Base-by-base conservation (phyloP, 2,329 filamentous ascomycete species). In the Arthrobotrys sphaeroides region DNA sequence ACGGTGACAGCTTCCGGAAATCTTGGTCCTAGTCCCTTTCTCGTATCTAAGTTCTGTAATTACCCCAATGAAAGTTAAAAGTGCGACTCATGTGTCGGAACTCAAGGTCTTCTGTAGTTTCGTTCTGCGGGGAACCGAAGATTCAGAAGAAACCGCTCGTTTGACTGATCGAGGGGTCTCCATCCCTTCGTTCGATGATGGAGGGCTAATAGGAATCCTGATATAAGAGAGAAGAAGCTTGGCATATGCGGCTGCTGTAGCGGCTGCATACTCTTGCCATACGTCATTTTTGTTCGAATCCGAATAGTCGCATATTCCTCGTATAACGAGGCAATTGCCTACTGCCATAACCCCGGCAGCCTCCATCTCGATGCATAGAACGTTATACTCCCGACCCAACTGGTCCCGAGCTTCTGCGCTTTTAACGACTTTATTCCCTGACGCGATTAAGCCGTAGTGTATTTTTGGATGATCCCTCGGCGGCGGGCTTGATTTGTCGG, bases 361-460 rank as follows among this genome's bases (percentile, higher is more conserved):
- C 10, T 66, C 62, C 62, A 66, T 66, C 12, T 66, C 62, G 22
- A 66, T 16, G 20, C 62, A 66, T 13, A 61, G 36, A 3, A 45
- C 16, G 18, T 45, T 61, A 22, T 47, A 47, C 42, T 65, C 26
- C 10, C 6, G 12, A 16, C 26, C 16, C 18, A 65, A 26, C 22
- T 20, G 16, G 13, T 66, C 45, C 18, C 61, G 40, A 1, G 10
- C 22, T 24, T 31, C 12, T 2, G 45, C 61, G 28, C 18, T 42
- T 16, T 66, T 66, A 5, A 66, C 31, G 2, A 66, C 61, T 42
- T 42, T 18, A 24, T 66, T 66, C 9, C 31, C 61, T 5, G 61
- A 66, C 5, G 36, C 45, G 10, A 66, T 66, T 13, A 45, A 3
- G 5, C 61, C 61, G 28, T 66, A 55, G 18, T 66, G 61, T 12